Evolutionary conservation across 2,329 filamentous ascomycete species (phyloP), one percentile per base, ranked within the genome.

Genomic region (Monilinia fructicola): DNA sequence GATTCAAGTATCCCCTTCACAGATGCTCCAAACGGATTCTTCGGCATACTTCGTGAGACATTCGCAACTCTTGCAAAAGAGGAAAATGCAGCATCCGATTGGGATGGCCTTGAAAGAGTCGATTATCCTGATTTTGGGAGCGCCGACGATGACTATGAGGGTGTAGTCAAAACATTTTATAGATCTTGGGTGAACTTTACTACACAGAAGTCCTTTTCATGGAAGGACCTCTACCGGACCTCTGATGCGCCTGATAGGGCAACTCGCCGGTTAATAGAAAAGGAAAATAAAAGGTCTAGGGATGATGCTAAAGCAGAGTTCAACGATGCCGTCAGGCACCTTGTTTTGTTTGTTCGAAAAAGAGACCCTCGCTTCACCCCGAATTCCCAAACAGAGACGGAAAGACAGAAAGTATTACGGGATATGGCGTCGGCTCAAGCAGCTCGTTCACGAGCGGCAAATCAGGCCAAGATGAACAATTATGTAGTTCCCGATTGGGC

Each of bases 311-410:
- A 90, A 14, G 86, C 90, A 66, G 91, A 97, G 71, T 98, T 97
- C 80, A 98, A 97, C 78, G 93, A 97, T 68, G 90, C 93, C 3
- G 92, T 99, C 40, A 82, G 92, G 66, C 91, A 92, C 9, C 83
- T 99, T 16, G 90, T 98, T 2, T 84, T 88, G 1, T 98, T 98
- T 78, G 90, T 94, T 21, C 89, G 92, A 71, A 98, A 97, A 79
- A 86, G 95, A 44, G 95, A 99, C 76, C 92, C 93, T 0, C 87
- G 95, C 54, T 96, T 92, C 75, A 84, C 90, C 7, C 85, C 88
- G 35, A 94, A 92, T 72, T 85, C 83, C 0, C 90, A 93, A 74
- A 90, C 87, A 23, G 90, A 96, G 73, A 88, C 86, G 14, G 90
- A 97, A 73, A 87, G 93, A 38, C 92, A 96, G 74, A 88, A 91